phyloP scores from a whole-genome alignment of 768 basidiomycete genomes.

The Psilocybe azurescens region DNA sequence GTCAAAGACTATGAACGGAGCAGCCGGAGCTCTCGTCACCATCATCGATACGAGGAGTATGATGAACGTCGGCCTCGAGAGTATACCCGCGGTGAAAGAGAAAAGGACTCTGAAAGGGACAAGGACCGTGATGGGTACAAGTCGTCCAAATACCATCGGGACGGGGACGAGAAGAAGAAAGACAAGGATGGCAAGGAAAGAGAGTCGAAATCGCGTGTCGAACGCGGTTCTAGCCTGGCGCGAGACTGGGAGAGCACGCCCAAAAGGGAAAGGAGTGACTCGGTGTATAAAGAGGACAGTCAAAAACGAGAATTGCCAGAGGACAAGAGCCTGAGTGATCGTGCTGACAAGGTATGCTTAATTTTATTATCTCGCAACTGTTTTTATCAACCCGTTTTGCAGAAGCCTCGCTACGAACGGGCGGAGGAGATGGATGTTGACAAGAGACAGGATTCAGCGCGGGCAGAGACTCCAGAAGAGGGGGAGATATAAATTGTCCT shows the following conservation, averaged over 20 bases:
- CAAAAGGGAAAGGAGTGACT: slow-evolving; percentile 42
- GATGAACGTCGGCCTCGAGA: slow-evolving; percentile 47
- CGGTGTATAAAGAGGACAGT: slow-evolving; percentile 48
- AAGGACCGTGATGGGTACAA: slow-evolving; percentile 46
- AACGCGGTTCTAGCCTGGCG: slow-evolving; percentile 37
- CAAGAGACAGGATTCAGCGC: slow-evolving; percentile 44
- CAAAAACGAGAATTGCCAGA: slow-evolving; percentile 57
- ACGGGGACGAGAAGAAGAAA: slow-evolving; percentile 55
- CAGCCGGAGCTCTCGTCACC: slow-evolving; percentile 48
- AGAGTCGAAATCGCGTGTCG: slow-evolving; percentile 37
- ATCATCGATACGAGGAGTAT: slow-evolving; percentile 55
- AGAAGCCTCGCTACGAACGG: slow-evolving; percentile 62
- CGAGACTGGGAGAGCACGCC: slow-evolving; percentile 58
- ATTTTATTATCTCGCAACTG: slow-evolving; percentile 3
- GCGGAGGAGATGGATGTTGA: slow-evolving; percentile 50
- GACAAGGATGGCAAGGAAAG: slow-evolving; percentile 53
- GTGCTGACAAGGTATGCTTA: slow-evolving; percentile 67
- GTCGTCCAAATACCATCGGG: slow-evolving; percentile 56
- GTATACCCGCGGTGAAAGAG: slow-evolving; percentile 40
- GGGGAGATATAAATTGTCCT: slow-evolving; percentile 63
- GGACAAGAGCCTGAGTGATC: slow-evolving; percentile 55
- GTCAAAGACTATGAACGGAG: slow-evolving; percentile 43
- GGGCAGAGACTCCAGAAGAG: slow-evolving; percentile 86
- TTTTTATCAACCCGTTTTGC: slow-evolving; percentile 21
- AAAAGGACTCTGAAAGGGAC: slow-evolving; percentile 46